Base-by-base conservation (phyloP, 805 yeast genomes). In the Zygosaccharomyces siamensis region DNA sequence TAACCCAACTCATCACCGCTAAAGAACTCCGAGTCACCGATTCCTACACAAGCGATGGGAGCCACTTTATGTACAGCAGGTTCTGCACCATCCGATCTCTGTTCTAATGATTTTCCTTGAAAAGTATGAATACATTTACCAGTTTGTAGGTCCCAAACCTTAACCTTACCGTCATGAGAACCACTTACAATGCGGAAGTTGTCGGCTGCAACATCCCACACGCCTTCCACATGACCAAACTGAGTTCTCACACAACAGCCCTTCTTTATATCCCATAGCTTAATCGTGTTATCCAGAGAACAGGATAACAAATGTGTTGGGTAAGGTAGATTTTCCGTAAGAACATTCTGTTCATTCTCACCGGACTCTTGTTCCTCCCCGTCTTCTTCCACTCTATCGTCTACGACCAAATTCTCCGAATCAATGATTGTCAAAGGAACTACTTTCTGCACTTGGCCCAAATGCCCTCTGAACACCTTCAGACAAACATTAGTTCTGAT, bases 181-280 rank as follows among this genome's bases (percentile, higher is more conserved):
- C 98, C 98, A 59, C 93, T 83, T 8, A 92, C 86, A 39, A 93
- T 86, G 56, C 99, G 78, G 74, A 93, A 93, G 35, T 90, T 89
- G 71, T 93, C 98, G 0, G 97, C 96, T 14, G 93, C 89, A 48
- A 93, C 85, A 38, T 92, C 89, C 97, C 98, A 92, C 16, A 93
- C 96, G 20, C 99, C 99, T 68, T 93, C 98, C 47, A 92, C 89
- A 64, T 93, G 99, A 2, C 99, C 99, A 71, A 92, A 93, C 67
- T 93, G 92, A 0, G 99, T 93, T 49, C 97, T 76, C 8, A 89
- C 79, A 62, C 98, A 92, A 65, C 81, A 80, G 3, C 97, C 97
- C 0, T 93, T 80, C 53, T 74, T 74, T 27, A 89, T 84, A 57
- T 89, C 95, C 97, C 97, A 90, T 42, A 92, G 67, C 64, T 90